Evolutionary conservation across 352 stramenopile species (phyloP), one percentile per base, ranked within the genome.

Genomic region (Nothophytophthora sp.): DNA sequence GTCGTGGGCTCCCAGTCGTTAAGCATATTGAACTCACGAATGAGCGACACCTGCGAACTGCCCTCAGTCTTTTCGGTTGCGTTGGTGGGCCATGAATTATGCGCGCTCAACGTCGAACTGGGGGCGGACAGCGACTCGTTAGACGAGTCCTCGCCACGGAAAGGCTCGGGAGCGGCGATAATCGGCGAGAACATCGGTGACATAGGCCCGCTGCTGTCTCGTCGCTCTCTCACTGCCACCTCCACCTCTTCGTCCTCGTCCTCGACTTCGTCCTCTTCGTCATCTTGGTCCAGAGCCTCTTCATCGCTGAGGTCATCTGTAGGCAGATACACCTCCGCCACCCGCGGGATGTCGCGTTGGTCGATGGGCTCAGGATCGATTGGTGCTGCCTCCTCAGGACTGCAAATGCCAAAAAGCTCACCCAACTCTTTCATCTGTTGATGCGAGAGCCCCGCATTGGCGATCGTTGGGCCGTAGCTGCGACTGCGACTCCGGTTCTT

Each of bases 351-450:
- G 35, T 73, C 64, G 30, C 40, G 49, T 20, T 45, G 55, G 24
- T 70, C 60, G 0, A 61, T 41, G 42, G 39, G 35, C 13, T 16
- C 27, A 41, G 41, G 20, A 22, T 73, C 49, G 3, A 33, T 25
- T 13, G 56, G 54, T 1, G 42, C 29, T 23, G 18, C 52, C 23
- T 69, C 54, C 0, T 70, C 55, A n/a, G n/a, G n/a, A 22, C 45
- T 67, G 27, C n/a, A 50, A 15, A 86, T 72, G 0, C 72, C 72
- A 46, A 86, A 83, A 1, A 86, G 51, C 24, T 79, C 72, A 39
- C 60, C 60, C 3, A 86, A 70, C 28, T 83, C 72, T 23, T 66
- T 60, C 55, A 86, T 71, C 35, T 83, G 69, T 39, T 79, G 63
- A 13, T 57, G 47, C 0, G 72, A 69, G 32, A 86, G 58, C 7